Conservation (phyloP, 75 land plant genomes). For the Adiantum capillusveneris region DNA sequence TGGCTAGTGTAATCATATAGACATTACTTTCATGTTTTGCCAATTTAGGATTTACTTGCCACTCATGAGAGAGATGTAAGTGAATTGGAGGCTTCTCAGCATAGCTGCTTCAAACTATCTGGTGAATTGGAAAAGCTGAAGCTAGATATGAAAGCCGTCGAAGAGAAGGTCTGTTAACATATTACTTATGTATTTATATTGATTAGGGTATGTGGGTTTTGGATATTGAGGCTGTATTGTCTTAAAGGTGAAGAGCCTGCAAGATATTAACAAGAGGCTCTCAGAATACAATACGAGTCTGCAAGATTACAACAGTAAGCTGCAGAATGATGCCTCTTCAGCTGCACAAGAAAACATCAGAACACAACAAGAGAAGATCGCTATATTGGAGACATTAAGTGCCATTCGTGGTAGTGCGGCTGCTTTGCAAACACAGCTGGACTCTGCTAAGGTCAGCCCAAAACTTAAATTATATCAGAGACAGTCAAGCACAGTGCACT, state of each 20-base stretch:
- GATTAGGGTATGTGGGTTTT: neutral
- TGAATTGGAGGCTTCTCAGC: conserved; percentile 5
- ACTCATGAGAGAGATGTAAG: conserved; percentile 18
- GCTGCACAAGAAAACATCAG: conserved; percentile 31
- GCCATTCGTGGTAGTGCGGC: conserved; percentile 20
- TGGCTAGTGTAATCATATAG: no score
- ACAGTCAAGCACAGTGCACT: no score
- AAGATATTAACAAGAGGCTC: conserved; percentile 27
- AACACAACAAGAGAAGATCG: conserved; percentile 29
- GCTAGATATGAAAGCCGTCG: conserved; percentile 7
- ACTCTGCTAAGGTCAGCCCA: conserved; percentile 20
- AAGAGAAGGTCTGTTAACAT: conserved; percentile 14
- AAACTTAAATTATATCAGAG: no score
- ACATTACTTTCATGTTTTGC: no score
- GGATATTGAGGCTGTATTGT: neutral
- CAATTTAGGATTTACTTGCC: conserved; percentile 10
- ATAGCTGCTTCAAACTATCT: conserved; percentile 8
- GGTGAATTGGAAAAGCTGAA: conserved; percentile 19
- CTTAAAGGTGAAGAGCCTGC: conserved; percentile 17
- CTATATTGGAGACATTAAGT: conserved; percentile 29
- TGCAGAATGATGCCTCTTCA: conserved; percentile 26
- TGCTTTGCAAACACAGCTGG: conserved; percentile 27
- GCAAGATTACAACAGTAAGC: conserved; percentile 28
- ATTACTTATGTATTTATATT: neutral
- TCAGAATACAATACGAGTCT: conserved; percentile 32